A percentile compares a stretch with the other conserved stretches of the same genome.
These are phyloP conservation scores for Leccinum incarnatum DNA, from an alignment of 768 basidiomycete species.

Conservation along the genomic window DNA sequence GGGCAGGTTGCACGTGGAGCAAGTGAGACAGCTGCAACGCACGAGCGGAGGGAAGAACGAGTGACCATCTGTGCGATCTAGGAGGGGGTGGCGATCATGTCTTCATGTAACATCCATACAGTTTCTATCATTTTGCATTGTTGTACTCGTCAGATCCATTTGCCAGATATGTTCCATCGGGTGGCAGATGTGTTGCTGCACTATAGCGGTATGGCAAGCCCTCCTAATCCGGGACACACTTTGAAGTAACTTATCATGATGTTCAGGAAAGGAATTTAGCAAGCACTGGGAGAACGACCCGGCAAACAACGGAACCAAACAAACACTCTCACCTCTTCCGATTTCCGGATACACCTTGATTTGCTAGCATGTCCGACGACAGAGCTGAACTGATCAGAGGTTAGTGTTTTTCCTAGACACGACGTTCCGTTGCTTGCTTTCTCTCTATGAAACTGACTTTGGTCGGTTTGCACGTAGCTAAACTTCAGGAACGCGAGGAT, in stretches of 20 bases:
- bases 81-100: neutral
- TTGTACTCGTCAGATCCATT: neutral
- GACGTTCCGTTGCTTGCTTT: neutral
- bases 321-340: constrained; percentile 7
- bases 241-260: too few relatives aligned
- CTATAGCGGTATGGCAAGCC: neutral
- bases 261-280: too few relatives aligned
- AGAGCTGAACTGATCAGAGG: constrained; percentile 34
- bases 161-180: neutral
- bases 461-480: constrained; percentile 39
- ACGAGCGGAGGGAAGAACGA: neutral
- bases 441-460: neutral
- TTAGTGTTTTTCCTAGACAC: constrained; percentile 8
- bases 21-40: constrained; percentile 10
- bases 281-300: too few relatives aligned
- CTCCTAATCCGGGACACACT: neutral
- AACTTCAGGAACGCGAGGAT: constrained; percentile 66
- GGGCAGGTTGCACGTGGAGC: constrained; percentile 12
- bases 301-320: constrained; percentile 4
- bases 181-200: neutral
- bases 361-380: constrained; percentile 31
- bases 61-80: constrained; percentile 1
- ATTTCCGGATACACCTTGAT: neutral
- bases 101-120: neutral
- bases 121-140: neutral